Evolutionary conservation across 164 flowering plant species (phyloP).

Genomic region (Buxus sempervirens): DNA sequence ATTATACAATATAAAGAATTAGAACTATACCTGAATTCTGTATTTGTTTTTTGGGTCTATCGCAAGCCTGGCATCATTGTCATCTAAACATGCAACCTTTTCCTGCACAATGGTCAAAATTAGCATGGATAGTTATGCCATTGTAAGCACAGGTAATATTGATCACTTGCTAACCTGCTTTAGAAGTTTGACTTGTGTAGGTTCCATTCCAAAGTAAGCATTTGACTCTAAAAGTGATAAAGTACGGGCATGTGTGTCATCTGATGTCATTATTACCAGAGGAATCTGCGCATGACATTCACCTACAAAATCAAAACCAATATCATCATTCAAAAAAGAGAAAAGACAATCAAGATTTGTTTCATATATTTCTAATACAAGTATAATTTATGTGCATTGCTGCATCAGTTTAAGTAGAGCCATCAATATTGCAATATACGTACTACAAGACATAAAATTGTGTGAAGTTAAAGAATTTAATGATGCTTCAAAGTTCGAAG

Average conservation of each 20-base stretch:
- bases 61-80: conserved; percentile 95
- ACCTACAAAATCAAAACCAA: conserved; percentile 34
- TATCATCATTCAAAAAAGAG: conserved; percentile 1
- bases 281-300: conserved; percentile 58
- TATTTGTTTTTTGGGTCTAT: conserved; percentile 73
- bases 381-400: no score
- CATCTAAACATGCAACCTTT: conserved; percentile 95
- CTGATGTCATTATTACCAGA: conserved; percentile 95
- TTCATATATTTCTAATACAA: background rate
- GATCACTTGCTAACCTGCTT: conserved; percentile 68
- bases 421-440: no score
- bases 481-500: no score
- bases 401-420: no score
- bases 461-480: no score
- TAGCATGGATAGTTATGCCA: background rate
- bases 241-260: conserved; percentile 88
- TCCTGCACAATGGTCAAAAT: conserved; percentile 43
- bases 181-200: conserved; percentile 77
- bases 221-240: conserved; percentile 67
- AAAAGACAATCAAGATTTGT: conserved; percentile 3
- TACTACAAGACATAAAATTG: no score
- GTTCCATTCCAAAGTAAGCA: conserved; percentile 90
- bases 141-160: background rate
- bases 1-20: background rate
- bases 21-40: conserved; percentile 69